Evolutionary conservation across 805 yeast species (phyloP).

Genomic region (Naumovozyma dairenensis): DNA sequence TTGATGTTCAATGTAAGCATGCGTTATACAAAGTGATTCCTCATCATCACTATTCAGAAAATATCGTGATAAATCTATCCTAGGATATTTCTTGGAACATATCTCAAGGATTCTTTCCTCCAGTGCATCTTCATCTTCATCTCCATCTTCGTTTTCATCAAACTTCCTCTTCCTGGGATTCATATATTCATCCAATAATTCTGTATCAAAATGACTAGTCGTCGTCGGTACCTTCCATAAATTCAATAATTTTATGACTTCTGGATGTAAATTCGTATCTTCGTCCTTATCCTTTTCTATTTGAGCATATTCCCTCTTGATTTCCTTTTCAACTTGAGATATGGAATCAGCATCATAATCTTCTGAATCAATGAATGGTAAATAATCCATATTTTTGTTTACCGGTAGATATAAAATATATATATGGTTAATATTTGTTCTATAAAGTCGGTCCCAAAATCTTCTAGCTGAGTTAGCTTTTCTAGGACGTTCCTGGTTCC

Average conservation of each 20-base stretch:
- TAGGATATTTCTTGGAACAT: conserved; percentile 7
- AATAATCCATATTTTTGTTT: conserved; percentile 13
- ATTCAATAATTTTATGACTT: conserved; percentile 2
- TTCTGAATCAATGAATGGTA: conserved; percentile 10
- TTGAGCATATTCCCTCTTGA: conserved; percentile 12
- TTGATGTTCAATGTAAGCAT: conserved; percentile 26
- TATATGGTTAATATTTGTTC: too few species aligned
- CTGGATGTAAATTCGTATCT: conserved; percentile 11
- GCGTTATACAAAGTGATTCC: conserved; percentile 18
- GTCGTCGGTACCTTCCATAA: not conserved
- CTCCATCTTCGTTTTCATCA: conserved; percentile 4
- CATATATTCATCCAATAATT: conserved; percentile 1
- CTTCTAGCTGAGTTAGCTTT: too few species aligned
- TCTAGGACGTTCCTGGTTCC: too few species aligned
- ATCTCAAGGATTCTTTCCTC: conserved; percentile 5
- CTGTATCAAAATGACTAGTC: not conserved
- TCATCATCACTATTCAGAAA: conserved; percentile 7
- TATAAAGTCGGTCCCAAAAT: too few species aligned
- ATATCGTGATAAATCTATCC: conserved; percentile 30
- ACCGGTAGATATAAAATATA: too few species aligned
- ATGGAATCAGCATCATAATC: conserved; percentile 1
- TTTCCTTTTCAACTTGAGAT: conserved; percentile 6
- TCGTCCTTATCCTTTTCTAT: conserved; percentile 13
- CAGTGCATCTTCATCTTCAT: conserved; percentile 6
- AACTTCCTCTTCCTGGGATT: not conserved